Evolutionary conservation across 2,329 filamentous ascomycete genomes (phyloP).

Genomic region (Penicillium sp.): DNA sequence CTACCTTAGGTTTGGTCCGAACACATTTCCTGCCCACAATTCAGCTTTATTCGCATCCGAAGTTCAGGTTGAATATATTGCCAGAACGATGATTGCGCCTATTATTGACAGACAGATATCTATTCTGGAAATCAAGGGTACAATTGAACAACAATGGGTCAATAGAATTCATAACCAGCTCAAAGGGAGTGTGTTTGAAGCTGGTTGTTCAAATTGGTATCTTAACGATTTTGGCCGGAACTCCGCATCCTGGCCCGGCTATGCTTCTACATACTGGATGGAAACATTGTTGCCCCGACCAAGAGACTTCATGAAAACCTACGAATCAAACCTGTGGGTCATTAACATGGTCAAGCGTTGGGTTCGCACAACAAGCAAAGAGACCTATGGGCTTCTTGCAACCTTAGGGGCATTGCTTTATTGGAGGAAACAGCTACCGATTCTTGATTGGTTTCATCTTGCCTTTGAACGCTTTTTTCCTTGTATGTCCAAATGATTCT

Average conservation of each 20-base stretch:
- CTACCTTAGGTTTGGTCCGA: slow-evolving; percentile 27
- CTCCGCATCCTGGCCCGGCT: slow-evolving; percentile 37
- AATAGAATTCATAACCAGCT: slow-evolving; percentile 36
- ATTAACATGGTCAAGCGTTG: too few species aligned
- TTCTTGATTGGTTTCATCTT: too few species aligned
- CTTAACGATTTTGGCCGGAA: slow-evolving; percentile 43
- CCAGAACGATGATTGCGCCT: slow-evolving; percentile 32
- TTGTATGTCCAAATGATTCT: too few species aligned
- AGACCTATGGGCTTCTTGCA: too few species aligned
- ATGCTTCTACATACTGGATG: background rate
- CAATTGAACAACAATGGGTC: slow-evolving; percentile 30
- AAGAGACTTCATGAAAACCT: too few species aligned
- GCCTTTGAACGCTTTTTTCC: too few species aligned
- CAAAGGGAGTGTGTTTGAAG: slow-evolving; percentile 36
- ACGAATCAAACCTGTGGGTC: too few species aligned
- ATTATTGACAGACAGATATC: slow-evolving; percentile 35
- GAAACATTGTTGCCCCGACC: too few species aligned
- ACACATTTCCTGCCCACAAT: slow-evolving; percentile 34
- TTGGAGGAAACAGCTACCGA: too few species aligned
- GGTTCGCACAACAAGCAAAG: too few species aligned
- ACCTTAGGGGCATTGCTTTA: too few species aligned
- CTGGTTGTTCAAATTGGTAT: slow-evolving; percentile 48
- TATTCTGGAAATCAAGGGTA: slow-evolving; percentile 22
- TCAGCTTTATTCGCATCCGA: slow-evolving; percentile 36
- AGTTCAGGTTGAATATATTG: slow-evolving; percentile 33